Evolutionary conservation across 345 rosid species (phyloP).

Genomic region (Lagerstroemia speciosa): DNA sequence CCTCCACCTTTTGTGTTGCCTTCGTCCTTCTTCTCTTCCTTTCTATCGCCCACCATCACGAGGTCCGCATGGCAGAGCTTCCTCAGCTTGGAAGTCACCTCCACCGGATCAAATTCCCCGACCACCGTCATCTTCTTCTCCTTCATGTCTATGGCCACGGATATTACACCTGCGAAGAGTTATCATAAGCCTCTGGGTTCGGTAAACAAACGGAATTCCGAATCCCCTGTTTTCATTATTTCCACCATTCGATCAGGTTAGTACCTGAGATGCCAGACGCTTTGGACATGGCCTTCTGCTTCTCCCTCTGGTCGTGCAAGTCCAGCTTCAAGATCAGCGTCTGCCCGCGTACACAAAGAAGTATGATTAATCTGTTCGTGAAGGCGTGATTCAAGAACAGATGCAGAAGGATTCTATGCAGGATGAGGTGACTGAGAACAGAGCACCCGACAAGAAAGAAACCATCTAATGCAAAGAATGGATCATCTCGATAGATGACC

Average conservation of each 20-base stretch:
- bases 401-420: too few species aligned
- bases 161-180: conserved; percentile 6
- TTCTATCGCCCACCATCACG: conserved; percentile 1
- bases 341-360: too few species aligned
- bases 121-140: conserved; percentile 7
- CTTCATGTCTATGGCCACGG: conserved; percentile 8
- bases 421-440: too few species aligned
- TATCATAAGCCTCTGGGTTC: not conserved
- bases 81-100: conserved; percentile 10
- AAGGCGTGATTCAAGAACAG: too few species aligned
- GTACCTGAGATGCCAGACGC: conserved; percentile 10
- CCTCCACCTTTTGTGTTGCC: conserved; percentile 1
- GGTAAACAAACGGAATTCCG: too few species aligned
- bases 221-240: too few species aligned
- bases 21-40: conserved; percentile 6
- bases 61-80: conserved; percentile 7
- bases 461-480: too few species aligned
- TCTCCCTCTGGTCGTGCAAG: conserved; percentile 3
- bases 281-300: conserved; percentile 11
- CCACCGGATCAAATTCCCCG: conserved; percentile 5
- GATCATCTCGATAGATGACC: too few species aligned
- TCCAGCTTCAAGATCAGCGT: conserved; percentile 11
- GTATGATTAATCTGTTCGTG: too few species aligned
- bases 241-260: too few species aligned
- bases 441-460: too few species aligned